Evolutionary conservation across 345 rosid species (phyloP), one percentile per base, ranked within the genome.

Genomic region (Bruguiera sexangula): DNA sequence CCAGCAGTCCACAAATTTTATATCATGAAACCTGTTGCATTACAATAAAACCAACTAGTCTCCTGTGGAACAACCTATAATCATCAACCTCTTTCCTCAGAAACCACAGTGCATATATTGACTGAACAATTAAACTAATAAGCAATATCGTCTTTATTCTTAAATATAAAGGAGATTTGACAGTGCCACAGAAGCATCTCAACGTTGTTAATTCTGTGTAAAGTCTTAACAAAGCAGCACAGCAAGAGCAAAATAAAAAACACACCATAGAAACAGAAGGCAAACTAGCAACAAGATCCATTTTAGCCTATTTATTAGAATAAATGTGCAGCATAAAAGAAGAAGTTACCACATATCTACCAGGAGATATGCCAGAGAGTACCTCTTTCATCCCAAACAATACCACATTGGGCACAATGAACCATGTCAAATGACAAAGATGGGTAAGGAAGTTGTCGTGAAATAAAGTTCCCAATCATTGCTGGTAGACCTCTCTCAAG

Each of bases 401-500:
- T 88, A 66, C 96, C 93, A 37, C 99, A 95, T 46, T 92, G 96
- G 73, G 99, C 93, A 79, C 99, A 95, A 82, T 95, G 99, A 81
- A 95, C 85, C 96, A 92, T 90, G 84, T 87, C 96, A 75, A 82
- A 95, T 63, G 96, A 92, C 78, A 95, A 72, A 16, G 92, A 75
- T 19, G 99, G 99, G 70, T 86, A 92, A 32, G 99, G 99, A 75
- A 95, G 93, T 73, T 92, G 92, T 60, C 82, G 83, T 43, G 96
- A 86, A 67, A 86, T 76, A 78, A 95, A 95, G 71, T 84, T 90
- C 66, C 93, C 96, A 73, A 95, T 92, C 86, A 95, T 88, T 26
- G 98, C 96, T 18, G 98, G 99, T 76, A 95, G 97, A 68, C 99
- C 99, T 84, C 99, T 88, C 85, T 95, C 98, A 62, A 95, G 86